Evolutionary conservation across 108 stramenopile species (phyloP).

Genomic region (Skeletonema tropicum): DNA sequence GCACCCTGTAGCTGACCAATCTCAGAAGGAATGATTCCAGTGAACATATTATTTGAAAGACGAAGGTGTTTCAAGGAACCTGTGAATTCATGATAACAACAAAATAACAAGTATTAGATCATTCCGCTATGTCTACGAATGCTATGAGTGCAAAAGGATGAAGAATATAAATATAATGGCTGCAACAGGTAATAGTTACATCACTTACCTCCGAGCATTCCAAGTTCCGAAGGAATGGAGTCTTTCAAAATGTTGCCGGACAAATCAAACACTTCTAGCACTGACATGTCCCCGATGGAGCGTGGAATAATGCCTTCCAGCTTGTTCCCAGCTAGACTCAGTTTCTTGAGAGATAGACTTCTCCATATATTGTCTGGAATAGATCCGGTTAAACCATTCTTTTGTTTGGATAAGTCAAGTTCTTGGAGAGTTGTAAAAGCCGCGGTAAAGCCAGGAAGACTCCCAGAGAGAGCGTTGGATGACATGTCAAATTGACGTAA

Average conservation of each 20-base stretch:
- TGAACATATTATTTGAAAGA: background rate
- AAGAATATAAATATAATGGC: too few relatives aligned
- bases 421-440: background rate
- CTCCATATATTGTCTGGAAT: constrained; percentile 12
- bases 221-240: too few relatives aligned
- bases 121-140: too few relatives aligned
- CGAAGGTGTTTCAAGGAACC: background rate
- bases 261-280: too few relatives aligned
- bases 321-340: background rate
- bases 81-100: background rate
- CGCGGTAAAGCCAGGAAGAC: constrained; percentile 18
- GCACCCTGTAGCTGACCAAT: background rate
- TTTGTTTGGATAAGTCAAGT: constrained; percentile 12
- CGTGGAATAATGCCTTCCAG: too few relatives aligned
- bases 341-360: background rate
- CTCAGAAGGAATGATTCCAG: background rate
- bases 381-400: constrained; percentile 11
- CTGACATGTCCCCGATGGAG: too few relatives aligned
- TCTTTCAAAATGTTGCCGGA: too few relatives aligned
- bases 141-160: too few relatives aligned
- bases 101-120: too few relatives aligned
- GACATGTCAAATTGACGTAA: constrained; percentile 5
- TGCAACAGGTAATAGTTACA: too few relatives aligned
- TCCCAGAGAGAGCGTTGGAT: constrained; percentile 13
- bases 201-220: too few relatives aligned